phyloP scores from a whole-genome alignment of 371 early-diverging fungal species.

The Lichtheimia hyalospora region DNA sequence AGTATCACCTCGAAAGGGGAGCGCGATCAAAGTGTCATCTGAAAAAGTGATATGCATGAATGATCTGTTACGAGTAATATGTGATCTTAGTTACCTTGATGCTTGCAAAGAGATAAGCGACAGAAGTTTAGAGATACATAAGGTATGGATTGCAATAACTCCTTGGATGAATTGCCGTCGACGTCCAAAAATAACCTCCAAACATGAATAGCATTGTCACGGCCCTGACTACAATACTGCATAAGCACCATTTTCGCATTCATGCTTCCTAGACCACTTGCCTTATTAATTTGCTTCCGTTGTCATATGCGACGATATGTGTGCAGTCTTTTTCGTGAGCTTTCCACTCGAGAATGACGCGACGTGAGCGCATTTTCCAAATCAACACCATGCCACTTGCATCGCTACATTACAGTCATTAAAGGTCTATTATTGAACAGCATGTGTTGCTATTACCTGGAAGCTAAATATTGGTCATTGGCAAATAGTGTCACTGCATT shows the following conservation, averaged over 20 bases:
- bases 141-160: constrained; percentile 19
- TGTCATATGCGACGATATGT: constrained; percentile 14
- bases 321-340: constrained; percentile 40
- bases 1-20: constrained; percentile 32
- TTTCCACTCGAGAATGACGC: constrained; percentile 38
- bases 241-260: too few relatives aligned
- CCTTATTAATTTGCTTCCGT: constrained; percentile 2
- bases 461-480: constrained; percentile 26
- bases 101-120: constrained; percentile 29
- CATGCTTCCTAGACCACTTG: too few relatives aligned
- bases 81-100: constrained; percentile 10
- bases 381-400: constrained; percentile 36
- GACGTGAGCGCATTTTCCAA: constrained; percentile 40
- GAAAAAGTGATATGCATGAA: too few relatives aligned
- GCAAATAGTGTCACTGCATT: constrained; percentile 26
- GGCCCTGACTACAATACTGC: constrained; percentile 36
- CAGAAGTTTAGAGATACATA: constrained; percentile 47
- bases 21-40: constrained; percentile 17
- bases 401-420: constrained; percentile 22
- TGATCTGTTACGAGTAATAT: too few relatives aligned
- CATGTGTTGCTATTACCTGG: constrained; percentile 21
- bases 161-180: constrained; percentile 8
- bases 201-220: constrained; percentile 48
- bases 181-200: constrained; percentile 33
- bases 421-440: too few relatives aligned